A percentile compares a stretch with the other conserved stretches of the same genome.
Conservation (phyloP, 148 eudicot genomes). For the Nepenthes gracilis region DNA sequence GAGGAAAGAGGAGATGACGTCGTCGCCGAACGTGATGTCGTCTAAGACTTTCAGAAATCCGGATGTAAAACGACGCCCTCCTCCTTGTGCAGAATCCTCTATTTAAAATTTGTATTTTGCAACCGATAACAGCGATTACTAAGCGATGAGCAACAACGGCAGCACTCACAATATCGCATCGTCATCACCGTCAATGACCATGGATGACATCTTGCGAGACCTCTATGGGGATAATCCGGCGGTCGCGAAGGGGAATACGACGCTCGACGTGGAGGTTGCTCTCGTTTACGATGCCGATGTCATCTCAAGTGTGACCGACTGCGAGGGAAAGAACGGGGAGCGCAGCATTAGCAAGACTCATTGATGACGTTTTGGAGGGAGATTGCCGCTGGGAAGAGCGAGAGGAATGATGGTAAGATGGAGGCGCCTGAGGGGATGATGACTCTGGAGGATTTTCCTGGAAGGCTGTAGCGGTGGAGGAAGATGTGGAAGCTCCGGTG, state of each 20-base stretch:
- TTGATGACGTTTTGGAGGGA: slow-evolving; percentile 78
- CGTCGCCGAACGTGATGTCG: slow-evolving; percentile 39
- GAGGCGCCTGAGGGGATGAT: slow-evolving; percentile 51
- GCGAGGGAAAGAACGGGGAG: slow-evolving; percentile 1
- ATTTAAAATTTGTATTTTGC: slow-evolving; percentile 18
- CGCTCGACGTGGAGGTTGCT: slow-evolving; percentile 31
- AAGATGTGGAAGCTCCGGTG: slow-evolving; percentile 17
- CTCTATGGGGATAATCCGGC: slow-evolving; percentile 6
- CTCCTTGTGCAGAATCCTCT: slow-evolving; percentile 5
- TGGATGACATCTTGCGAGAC: slow-evolving; percentile 13
- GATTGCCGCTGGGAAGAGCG: slow-evolving; percentile 36
- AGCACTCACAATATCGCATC: not conserved
- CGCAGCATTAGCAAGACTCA: slow-evolving; percentile 23
- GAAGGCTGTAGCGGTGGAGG: slow-evolving; percentile 37
- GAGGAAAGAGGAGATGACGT: slow-evolving; percentile 28
- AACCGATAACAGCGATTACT: slow-evolving; percentile 3
- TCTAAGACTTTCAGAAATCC: slow-evolving; percentile 22
- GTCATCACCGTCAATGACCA: slow-evolving; percentile 4
- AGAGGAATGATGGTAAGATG: slow-evolving; percentile 28
- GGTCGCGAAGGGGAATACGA: not conserved
- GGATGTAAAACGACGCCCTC: slow-evolving; percentile 19
- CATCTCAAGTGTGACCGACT: slow-evolving; percentile 23
- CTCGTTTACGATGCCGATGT: slow-evolving; percentile 44
- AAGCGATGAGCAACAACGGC: not conserved
- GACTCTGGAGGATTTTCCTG: slow-evolving; percentile 79